Percentiles rank a stretch among this genome's conserved stretches.
phyloP scores from a whole-genome alignment of 371 early-diverging fungal species.

The Syncephalastrum sp. region DNA sequence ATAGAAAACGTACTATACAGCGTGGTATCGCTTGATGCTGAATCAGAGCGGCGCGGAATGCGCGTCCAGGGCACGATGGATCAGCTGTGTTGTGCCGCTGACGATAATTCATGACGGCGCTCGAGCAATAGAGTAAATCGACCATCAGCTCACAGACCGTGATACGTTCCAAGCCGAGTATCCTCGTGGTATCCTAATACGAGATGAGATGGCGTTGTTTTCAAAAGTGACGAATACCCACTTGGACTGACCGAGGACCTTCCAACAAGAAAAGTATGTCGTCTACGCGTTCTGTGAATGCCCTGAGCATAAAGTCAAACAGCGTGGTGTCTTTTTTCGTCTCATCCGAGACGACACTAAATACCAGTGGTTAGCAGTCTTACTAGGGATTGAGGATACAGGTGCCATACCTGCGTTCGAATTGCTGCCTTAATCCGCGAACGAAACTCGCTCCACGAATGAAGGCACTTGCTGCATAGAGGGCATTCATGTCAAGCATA shows the following conservation, averaged over 20 bases:
- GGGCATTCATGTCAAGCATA: conserved; percentile 14
- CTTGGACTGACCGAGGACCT: too few relatives aligned
- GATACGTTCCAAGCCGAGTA: conserved; percentile 15
- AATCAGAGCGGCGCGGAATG: not conserved
- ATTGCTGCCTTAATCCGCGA: conserved; percentile 7
- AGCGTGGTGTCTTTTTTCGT: too few relatives aligned
- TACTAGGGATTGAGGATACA: too few relatives aligned
- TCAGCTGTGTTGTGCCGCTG: not conserved
- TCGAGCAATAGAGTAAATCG: conserved; percentile 15
- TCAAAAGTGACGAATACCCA: too few relatives aligned
- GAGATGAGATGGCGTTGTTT: too few relatives aligned
- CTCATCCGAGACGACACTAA: too few relatives aligned
- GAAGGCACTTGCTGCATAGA: conserved; percentile 12
- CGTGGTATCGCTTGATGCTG: conserved; percentile 6
- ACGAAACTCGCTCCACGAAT: conserved; percentile 7
- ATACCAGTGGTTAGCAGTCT: too few relatives aligned
- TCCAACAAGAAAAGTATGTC: too few relatives aligned
- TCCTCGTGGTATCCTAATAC: too few relatives aligned
- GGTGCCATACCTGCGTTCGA: conserved; percentile 6
- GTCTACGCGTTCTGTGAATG: too few relatives aligned
- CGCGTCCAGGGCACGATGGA: not conserved
- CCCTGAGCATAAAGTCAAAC: too few relatives aligned
- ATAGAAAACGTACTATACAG: conserved; percentile 13
- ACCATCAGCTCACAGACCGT: conserved; percentile 13
- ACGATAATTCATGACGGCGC: conserved; percentile 1